A percentile compares a stretch with the other conserved stretches of the same genome.
phyloP scores from a whole-genome alignment of 331 rosid genomes.

The Quercus phellos region DNA sequence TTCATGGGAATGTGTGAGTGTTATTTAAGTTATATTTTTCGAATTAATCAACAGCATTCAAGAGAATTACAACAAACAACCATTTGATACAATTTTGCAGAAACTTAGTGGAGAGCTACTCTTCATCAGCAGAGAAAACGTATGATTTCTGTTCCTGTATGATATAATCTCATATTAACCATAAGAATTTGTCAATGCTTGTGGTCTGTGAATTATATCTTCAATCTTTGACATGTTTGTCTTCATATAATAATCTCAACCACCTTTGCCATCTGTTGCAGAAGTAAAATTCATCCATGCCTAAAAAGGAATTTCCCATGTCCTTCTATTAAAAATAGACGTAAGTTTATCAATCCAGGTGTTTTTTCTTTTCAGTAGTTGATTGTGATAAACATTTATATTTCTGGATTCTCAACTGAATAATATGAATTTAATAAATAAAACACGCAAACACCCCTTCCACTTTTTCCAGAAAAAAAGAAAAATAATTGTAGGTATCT shows the following conservation, averaged over 20 bases:
- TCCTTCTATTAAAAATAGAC: slow-evolving; percentile 18
- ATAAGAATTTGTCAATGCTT: slow-evolving; percentile 4
- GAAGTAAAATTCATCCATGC: slow-evolving; percentile 55
- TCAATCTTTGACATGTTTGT: background rate
- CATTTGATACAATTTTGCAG: slow-evolving; percentile 38
- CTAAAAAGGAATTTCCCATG: slow-evolving; percentile 73
- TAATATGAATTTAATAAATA: background rate
- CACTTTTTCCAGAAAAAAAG: background rate
- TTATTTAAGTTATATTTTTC: slow-evolving; percentile 5
- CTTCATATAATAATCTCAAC: slow-evolving; percentile 15
- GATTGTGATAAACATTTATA: background rate
- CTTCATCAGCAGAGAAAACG: slow-evolving; percentile 48
- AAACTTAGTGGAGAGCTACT: slow-evolving; percentile 80
- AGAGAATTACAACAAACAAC: slow-evolving; percentile 2
- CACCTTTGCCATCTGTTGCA: slow-evolving; percentile 24
- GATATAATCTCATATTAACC: background rate
- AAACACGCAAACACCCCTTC: background rate
- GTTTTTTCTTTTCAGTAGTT: background rate
- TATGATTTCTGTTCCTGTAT: slow-evolving; percentile 37
- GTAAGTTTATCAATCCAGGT: slow-evolving; percentile 32
- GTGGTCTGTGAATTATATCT: slow-evolving; percentile 4
- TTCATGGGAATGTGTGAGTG: slow-evolving; percentile 74
- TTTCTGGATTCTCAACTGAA: background rate
- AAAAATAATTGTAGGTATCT: background rate
- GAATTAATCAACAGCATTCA: slow-evolving; percentile 2